Evolutionary conservation across 1,139 yeast species (phyloP).

Genomic region (Sugiyamaella grinbergsii): DNA sequence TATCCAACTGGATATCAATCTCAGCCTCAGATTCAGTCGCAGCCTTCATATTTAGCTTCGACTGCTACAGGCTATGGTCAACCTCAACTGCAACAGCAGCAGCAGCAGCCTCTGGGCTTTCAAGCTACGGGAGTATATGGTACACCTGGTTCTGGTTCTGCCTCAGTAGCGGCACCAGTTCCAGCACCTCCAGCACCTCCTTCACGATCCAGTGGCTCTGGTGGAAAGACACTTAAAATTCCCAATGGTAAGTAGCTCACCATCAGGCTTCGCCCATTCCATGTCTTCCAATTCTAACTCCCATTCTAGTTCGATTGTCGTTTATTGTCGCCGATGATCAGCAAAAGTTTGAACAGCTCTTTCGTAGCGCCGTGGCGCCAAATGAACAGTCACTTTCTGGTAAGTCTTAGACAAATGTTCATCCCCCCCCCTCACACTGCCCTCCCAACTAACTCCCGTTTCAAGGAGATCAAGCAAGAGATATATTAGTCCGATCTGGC

Average conservation of each 20-base stretch:
- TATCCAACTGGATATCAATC: slow-evolving; percentile 28
- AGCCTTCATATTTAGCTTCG: slow-evolving; percentile 22
- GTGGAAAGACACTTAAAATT: slow-evolving; percentile 24
- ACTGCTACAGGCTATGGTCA: slow-evolving; percentile 26
- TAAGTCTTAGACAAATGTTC: slow-evolving; percentile 10
- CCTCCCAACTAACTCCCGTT: slow-evolving; percentile 2
- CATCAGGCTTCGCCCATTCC: no score
- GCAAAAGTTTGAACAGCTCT: slow-evolving; percentile 77
- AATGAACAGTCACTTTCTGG: slow-evolving; percentile 68
- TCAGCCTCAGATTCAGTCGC: slow-evolving; percentile 27
- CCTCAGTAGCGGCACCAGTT: background rate
- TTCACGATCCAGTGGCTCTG: background rate
- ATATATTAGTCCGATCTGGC: slow-evolving; percentile 78
- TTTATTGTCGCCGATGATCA: slow-evolving; percentile 87
- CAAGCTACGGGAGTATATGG: slow-evolving; percentile 9
- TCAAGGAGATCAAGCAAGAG: slow-evolving; percentile 74
- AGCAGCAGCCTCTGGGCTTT: slow-evolving; percentile 3
- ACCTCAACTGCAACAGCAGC: slow-evolving; percentile 4
- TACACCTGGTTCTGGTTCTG: background rate
- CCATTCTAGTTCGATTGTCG: slow-evolving; percentile 64
- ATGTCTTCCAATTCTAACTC: no score
- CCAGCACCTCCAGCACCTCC: slow-evolving; percentile 17
- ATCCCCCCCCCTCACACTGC: no score
- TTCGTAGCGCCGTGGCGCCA: slow-evolving; percentile 71
- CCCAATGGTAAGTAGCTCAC: slow-evolving; percentile 44